Evolutionary conservation across 192 early-diverging fungal genomes (phyloP).

Genomic region (Oehlia diaphana): DNA sequence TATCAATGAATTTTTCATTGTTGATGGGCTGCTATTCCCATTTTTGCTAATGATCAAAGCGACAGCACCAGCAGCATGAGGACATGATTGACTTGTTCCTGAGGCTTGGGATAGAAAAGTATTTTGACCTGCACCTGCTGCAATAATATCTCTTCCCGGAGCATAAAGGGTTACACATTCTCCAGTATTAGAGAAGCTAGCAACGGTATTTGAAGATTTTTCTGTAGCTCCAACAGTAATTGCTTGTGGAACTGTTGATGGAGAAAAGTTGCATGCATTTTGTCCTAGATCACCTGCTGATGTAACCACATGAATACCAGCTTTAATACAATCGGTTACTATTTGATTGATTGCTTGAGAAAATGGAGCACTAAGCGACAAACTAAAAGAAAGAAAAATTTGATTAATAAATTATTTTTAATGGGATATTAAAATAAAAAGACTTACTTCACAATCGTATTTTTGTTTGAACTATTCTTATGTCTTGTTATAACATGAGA

Average conservation of each 20-base stretch:
- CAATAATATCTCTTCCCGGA: slow-evolving; percentile 57
- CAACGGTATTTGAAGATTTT: slow-evolving; percentile 68
- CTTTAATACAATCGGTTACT: slow-evolving; percentile 33
- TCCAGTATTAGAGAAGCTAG: slow-evolving; percentile 82
- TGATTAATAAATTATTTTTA: slow-evolving; percentile 22
- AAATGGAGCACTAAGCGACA: slow-evolving; percentile 41
- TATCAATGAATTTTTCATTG: not conserved
- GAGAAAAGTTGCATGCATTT: slow-evolving; percentile 49
- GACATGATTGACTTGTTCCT: slow-evolving; percentile 64
- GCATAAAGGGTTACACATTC: slow-evolving; percentile 93
- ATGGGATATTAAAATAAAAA: not conserved
- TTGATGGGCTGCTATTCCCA: not conserved
- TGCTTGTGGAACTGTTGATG: slow-evolving; percentile 47
- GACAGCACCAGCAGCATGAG: slow-evolving; percentile 56
- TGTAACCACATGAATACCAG: slow-evolving; percentile 55
- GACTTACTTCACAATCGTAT: slow-evolving; percentile 28
- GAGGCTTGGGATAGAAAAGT: slow-evolving; percentile 34
- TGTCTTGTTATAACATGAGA: slow-evolving; percentile 37
- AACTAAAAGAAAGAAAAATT: slow-evolving; percentile 27
- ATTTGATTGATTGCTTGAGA: slow-evolving; percentile 33
- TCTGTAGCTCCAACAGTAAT: slow-evolving; percentile 84
- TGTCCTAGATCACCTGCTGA: slow-evolving; percentile 63
- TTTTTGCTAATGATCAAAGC: slow-evolving; percentile 35
- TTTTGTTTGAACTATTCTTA: not conserved
- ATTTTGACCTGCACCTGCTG: not conserved